phyloP scores from a whole-genome alignment of 2,329 filamentous ascomycete species.

The Taxawa tesnikishii region DNA sequence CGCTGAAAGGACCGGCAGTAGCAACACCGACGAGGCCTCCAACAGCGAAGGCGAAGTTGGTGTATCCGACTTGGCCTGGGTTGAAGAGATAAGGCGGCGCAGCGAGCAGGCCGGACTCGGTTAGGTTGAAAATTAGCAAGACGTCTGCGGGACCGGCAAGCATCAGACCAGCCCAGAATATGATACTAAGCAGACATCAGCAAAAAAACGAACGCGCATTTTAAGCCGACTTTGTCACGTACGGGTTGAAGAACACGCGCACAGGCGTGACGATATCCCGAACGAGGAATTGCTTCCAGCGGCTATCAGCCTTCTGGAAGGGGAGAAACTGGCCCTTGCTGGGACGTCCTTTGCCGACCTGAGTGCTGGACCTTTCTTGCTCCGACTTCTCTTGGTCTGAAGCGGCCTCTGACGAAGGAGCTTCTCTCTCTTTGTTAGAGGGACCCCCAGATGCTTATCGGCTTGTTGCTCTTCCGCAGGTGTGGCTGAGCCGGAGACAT shows the following conservation, averaged over 20 bases:
- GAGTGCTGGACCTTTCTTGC: too few species aligned
- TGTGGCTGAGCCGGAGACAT: neutral
- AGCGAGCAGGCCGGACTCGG: slow-evolving; percentile 29
- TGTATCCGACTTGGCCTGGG: slow-evolving; percentile 33
- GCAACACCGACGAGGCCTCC: slow-evolving; percentile 30
- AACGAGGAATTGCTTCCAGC: slow-evolving; percentile 28
- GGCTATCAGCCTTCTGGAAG: slow-evolving; percentile 23
- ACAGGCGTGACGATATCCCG: slow-evolving; percentile 28
- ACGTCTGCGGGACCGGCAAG: slow-evolving; percentile 24
- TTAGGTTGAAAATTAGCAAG: slow-evolving; percentile 39
- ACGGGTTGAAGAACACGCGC: slow-evolving; percentile 31
- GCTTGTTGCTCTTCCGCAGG: slow-evolving; percentile 6
- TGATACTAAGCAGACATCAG: slow-evolving; percentile 16
- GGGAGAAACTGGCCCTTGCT: slow-evolving; percentile 25
- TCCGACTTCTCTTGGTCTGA: too few species aligned
- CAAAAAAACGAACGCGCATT: too few species aligned
- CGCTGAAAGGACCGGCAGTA: slow-evolving; percentile 43
- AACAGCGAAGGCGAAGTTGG: slow-evolving; percentile 34
- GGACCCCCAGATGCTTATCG: too few species aligned
- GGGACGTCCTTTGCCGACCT: slow-evolving; percentile 23
- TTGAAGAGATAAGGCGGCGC: slow-evolving; percentile 34
- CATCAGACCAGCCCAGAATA: slow-evolving; percentile 24
- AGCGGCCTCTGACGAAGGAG: slow-evolving; percentile 7
- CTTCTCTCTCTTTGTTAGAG: slow-evolving; percentile 12
- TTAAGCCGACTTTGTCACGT: too few species aligned